Evolutionary conservation across 1,284 basidiomycete species (phyloP).

Genomic region (Irpex sp.): DNA sequence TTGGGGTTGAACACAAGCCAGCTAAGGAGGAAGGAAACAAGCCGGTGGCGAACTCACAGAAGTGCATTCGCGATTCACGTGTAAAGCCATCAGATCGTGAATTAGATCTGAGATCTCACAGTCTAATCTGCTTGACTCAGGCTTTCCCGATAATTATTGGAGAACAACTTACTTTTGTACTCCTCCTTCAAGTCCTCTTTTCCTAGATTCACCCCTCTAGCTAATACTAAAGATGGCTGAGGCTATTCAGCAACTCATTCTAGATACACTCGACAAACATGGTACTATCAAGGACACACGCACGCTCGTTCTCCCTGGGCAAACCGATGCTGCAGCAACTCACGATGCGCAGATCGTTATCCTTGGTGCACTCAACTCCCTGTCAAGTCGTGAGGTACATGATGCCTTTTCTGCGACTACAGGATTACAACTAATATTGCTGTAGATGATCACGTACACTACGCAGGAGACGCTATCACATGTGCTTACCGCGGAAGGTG

Average conservation of each 20-base stretch:
- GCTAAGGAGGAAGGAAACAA: not conserved
- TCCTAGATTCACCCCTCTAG: constrained; percentile 1
- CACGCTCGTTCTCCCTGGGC: constrained; percentile 73
- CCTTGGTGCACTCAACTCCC: constrained; percentile 90
- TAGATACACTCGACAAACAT: constrained; percentile 74
- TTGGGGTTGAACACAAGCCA: not conserved
- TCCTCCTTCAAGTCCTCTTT: not conserved
- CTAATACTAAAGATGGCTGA: constrained; percentile 65
- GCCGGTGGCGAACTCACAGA: constrained; percentile 3
- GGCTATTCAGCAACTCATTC: constrained; percentile 81
- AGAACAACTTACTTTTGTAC: not conserved
- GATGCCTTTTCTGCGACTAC: constrained; percentile 21
- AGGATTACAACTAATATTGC: not conserved
- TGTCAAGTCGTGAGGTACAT: constrained; percentile 88
- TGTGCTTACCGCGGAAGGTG: constrained; percentile 84
- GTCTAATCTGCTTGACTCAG: constrained; percentile 18
- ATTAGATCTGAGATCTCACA: constrained; percentile 17
- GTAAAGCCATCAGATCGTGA: constrained; percentile 10
- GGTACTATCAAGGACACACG: constrained; percentile 82
- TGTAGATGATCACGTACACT: constrained; percentile 88
- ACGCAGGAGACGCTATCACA: constrained; percentile 84
- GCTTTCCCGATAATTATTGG: constrained; percentile 12
- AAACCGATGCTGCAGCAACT: constrained; percentile 62
- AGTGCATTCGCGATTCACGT: constrained; percentile 11
- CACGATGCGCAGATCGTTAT: constrained; percentile 85